Evolutionary conservation across 805 yeast genomes (phyloP), one percentile per base, ranked within the genome.

Genomic region (Yarrowia porcina): DNA sequence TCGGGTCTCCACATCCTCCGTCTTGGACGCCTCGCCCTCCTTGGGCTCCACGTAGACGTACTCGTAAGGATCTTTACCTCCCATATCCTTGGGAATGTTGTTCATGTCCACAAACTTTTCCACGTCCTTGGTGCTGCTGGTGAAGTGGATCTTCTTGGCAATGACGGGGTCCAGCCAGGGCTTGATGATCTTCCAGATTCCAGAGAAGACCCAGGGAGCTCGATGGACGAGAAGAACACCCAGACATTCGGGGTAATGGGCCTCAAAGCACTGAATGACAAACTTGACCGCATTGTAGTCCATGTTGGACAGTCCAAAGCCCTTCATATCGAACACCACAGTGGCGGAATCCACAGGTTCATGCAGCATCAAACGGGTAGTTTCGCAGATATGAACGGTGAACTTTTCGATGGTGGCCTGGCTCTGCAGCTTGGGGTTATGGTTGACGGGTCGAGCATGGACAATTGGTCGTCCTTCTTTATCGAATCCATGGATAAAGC

Each of bases 281-380:
- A 97, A 91, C 75, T 92, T 92, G 65, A 94, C 96, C 3, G 97
- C 90, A 3, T 83, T 80, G 71, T 90, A 90, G 76, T 94, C 99
- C 89, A 96, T 94, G 73, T 93, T 94, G 64, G 90, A 82, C 80
- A 91, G 83, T 8, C 96, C 83, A 71, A 94, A 94, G 3, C 87
- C 96, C n/a, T 88, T 79, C 71, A 94, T 77, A 72, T 94, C 99
- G 72, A 94, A 94, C 32, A 94, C 74, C 62, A 94, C 84, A 2
- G 96, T 85, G 49, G 90, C 91, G 11, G 87, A 85, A 72, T 90
- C 97, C 36, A 83, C 81, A 1, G 90, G 89, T 65, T 87, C 93
- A 65, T 78, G 82, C 67, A 92, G 77, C 66, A 87, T 81, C 65
- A 93, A 75, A 67, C 97, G 81, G n/a, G 90, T 82, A 71, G 86